A percentile compares a stretch with the other conserved stretches of the same genome.
These are phyloP conservation scores for Coffea eugenioides DNA, from an alignment of 257 asterid species.

Conservation along the genomic window DNA sequence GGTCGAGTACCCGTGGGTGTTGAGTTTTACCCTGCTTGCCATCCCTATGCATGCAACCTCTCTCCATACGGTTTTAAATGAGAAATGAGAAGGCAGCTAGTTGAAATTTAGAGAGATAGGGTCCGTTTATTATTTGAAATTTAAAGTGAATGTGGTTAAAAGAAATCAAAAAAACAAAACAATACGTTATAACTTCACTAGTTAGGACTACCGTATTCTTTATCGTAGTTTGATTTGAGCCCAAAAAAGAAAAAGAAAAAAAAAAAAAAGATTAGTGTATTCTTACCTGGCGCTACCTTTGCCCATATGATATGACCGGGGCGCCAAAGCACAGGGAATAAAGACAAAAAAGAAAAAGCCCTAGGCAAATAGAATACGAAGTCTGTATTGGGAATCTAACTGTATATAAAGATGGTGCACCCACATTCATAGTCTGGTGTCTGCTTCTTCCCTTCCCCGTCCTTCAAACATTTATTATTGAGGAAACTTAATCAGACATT, in stretches of 20 bases:
- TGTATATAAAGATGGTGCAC: constrained; percentile 8
- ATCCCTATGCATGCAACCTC: too few relatives aligned
- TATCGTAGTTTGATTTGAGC: too few relatives aligned
- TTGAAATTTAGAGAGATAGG: too few relatives aligned
- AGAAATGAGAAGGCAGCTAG: too few relatives aligned
- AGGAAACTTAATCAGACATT: not conserved
- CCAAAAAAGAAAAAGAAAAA: too few relatives aligned
- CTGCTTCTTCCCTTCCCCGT: constrained; percentile 3
- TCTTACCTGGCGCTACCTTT: not conserved
- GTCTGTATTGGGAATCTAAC: constrained; percentile 18
- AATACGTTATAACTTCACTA: not conserved
- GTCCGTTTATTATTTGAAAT: too few relatives aligned
- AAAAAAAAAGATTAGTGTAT: too few relatives aligned
- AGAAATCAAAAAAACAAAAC: not conserved
- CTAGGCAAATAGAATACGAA: not conserved
- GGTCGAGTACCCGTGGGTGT: too few relatives aligned
- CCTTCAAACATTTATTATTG: not conserved
- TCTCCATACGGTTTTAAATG: too few relatives aligned
- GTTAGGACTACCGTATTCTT: too few relatives aligned
- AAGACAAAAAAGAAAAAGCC: not conserved
- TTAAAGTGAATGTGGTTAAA: too few relatives aligned
- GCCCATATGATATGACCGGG: not conserved
- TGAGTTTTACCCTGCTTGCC: too few relatives aligned
- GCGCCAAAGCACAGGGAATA: not conserved
- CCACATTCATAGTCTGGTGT: not conserved